These are phyloP conservation scores for Effrenium voratum DNA, from an alignment of 73 alveolate species.

Conservation along the genomic window DNA sequence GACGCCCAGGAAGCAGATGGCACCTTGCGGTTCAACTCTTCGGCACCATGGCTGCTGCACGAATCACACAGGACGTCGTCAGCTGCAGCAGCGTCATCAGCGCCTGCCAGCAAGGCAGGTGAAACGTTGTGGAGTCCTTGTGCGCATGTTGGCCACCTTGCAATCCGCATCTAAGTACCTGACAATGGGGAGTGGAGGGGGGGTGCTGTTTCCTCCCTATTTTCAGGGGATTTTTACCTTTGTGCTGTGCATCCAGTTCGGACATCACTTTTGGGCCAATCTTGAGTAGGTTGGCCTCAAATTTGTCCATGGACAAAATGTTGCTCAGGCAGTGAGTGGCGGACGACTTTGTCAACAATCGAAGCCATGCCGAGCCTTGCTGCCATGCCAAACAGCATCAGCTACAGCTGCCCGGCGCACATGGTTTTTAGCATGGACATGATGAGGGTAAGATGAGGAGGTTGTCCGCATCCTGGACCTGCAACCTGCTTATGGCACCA, in stretches of 20 bases:
- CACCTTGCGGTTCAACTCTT: slow-evolving; percentile 56
- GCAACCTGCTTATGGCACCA: too few relatives aligned
- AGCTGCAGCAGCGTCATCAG: slow-evolving; percentile 67
- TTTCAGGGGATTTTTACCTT: not conserved
- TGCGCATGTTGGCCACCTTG: not conserved
- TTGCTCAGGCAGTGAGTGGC: slow-evolving; percentile 40
- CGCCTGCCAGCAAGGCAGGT: slow-evolving; percentile 67
- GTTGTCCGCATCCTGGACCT: too few relatives aligned
- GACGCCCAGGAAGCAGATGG: slow-evolving; percentile 77
- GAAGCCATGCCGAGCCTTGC: not conserved
- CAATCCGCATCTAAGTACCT: not conserved
- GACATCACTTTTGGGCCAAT: too few relatives aligned
- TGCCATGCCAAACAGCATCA: not conserved
- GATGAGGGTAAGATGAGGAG: too few relatives aligned
- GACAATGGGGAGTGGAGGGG: not conserved
- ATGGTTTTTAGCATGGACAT: too few relatives aligned
- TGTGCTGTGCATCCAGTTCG: too few relatives aligned
- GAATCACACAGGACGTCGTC: slow-evolving; percentile 43
- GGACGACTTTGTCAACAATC: not conserved
- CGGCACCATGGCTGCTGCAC: not conserved
- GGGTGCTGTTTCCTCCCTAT: not conserved
- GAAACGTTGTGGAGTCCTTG: too few relatives aligned
- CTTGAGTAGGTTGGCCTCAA: too few relatives aligned
- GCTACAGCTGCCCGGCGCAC: not conserved
- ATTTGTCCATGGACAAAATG: too few relatives aligned